Conservation (phyloP, 108 stramenopile genomes). For the Cylindrotheca fusiformis region DNA sequence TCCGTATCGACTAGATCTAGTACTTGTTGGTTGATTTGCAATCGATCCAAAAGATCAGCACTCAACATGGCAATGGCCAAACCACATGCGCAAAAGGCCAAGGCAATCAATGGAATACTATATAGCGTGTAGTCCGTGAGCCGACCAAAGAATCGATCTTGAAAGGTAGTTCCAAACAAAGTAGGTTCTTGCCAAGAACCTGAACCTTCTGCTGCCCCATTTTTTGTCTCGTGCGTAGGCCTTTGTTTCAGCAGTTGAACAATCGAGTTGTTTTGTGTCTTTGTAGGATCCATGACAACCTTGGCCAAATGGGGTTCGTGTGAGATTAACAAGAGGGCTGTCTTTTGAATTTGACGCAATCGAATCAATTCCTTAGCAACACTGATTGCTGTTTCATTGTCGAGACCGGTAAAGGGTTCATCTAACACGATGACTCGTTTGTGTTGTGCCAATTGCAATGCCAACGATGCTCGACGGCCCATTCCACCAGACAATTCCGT, state of each 20-base stretch:
- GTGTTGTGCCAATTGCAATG: constrained; percentile 74
- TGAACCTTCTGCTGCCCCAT: not conserved
- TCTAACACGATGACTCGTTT: constrained; percentile 79
- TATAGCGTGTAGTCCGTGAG: constrained; percentile 65
- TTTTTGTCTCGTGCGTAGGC: not conserved
- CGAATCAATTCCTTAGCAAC: constrained; percentile 70
- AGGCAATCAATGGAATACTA: constrained; percentile 65
- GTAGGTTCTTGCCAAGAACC: constrained; percentile 10
- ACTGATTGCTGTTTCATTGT: constrained; percentile 47
- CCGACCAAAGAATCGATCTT: constrained; percentile 55
- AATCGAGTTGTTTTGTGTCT: constrained; percentile 16
- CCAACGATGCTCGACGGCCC: constrained; percentile 79
- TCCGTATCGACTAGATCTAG: constrained; percentile 62
- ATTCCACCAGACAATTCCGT: constrained; percentile 77
- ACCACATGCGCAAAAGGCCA: constrained; percentile 77
- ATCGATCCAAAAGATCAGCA: constrained; percentile 56
- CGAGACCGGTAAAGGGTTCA: constrained; percentile 82
- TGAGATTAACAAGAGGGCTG: constrained; percentile 67
- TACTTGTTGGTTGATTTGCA: constrained; percentile 69
- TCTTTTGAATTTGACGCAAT: constrained; percentile 45
- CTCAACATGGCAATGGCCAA: constrained; percentile 81
- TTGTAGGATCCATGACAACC: constrained; percentile 52
- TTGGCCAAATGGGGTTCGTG: constrained; percentile 75
- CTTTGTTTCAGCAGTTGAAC: constrained; percentile 13
- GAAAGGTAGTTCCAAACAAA: constrained; percentile 44